These are phyloP conservation scores for Ensete ventricosum DNA, from an alignment of 176 grass and related monocot species.

Conservation along the genomic window DNA sequence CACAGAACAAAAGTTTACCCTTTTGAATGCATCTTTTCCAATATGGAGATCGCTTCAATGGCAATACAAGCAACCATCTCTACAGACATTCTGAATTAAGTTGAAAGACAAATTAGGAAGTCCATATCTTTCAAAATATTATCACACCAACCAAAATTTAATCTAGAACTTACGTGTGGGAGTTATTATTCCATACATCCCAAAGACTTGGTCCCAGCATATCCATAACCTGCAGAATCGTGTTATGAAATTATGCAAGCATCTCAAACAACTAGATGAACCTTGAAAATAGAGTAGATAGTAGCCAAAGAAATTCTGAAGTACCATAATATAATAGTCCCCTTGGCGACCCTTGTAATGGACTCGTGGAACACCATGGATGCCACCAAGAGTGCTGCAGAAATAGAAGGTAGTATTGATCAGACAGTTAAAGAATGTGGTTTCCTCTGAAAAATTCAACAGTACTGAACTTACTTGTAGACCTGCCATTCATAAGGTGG, in stretches of 20 bases:
- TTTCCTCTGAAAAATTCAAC: background rate
- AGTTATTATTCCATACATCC: conserved; percentile 88
- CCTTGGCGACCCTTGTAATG: conserved; percentile 92
- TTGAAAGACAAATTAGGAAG: conserved; percentile 7
- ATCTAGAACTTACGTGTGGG: conserved; percentile 49
- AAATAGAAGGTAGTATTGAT: conserved; percentile 7
- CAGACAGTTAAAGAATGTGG: background rate
- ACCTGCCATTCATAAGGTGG: conserved; percentile 91
- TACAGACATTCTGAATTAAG: conserved; percentile 60
- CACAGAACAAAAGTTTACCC: conserved; percentile 42
- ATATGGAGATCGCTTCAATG: conserved; percentile 96
- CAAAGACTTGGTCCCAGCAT: conserved; percentile 90
- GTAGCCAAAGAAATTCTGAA: conserved; percentile 7
- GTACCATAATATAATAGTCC: conserved; percentile 96
- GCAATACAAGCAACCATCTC: conserved; percentile 98
- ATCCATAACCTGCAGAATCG: conserved; percentile 81
- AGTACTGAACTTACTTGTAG: conserved; percentile 57
- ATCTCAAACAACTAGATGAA: conserved; percentile 15
- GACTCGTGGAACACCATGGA: conserved; percentile 80
- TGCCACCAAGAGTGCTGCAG: conserved; percentile 51
- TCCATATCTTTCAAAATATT: background rate
- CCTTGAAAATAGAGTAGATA: conserved; percentile 6
- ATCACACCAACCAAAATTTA: background rate
- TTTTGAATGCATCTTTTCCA: conserved; percentile 96
- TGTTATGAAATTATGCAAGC: conserved; percentile 16